These are phyloP conservation scores for Panaeolus cyanescens DNA, from an alignment of 768 basidiomycete genomes.

Conservation along the genomic window DNA sequence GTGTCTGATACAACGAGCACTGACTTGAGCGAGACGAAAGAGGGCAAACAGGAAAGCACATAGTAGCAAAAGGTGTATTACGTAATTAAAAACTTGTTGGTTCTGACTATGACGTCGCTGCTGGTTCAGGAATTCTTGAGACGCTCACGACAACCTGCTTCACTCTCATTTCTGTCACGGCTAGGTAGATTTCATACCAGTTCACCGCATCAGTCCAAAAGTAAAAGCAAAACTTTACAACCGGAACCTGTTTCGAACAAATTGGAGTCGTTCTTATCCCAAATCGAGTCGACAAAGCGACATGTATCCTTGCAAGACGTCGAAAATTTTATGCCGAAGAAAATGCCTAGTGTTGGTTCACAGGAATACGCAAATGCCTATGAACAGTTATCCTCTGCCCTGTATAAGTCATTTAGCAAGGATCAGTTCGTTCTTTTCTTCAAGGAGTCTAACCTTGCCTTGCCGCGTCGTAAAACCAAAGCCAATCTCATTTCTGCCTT, in stretches of 20 bases:
- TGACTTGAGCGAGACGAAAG: background rate
- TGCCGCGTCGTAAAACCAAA: constrained; percentile 29
- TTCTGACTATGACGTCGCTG: background rate
- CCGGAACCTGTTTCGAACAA: background rate
- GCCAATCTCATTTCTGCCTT: constrained; percentile 51
- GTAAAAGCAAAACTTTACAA: background rate
- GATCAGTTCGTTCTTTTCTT: constrained; percentile 61
- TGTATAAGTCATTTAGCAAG: constrained; percentile 65
- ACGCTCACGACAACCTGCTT: background rate
- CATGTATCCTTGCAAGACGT: constrained; percentile 61
- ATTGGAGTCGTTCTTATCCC: constrained; percentile 40
- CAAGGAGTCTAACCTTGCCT: constrained; percentile 43
- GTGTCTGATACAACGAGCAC: background rate
- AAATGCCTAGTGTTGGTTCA: constrained; percentile 34
- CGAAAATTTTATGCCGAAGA: constrained; percentile 53
- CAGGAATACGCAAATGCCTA: constrained; percentile 54
- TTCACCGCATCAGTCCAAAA: background rate
- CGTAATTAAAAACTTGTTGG: background rate
- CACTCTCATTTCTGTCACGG: background rate
- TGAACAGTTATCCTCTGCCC: constrained; percentile 46
- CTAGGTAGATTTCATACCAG: background rate
- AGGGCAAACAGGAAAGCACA: background rate
- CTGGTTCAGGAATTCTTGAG: background rate
- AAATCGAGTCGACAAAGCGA: constrained; percentile 44
- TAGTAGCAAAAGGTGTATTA: background rate